A percentile compares a stretch with the other conserved stretches of the same genome.
Conservation (phyloP, 2,329 filamentous ascomycete genomes). For the Nannizzia gypsea region DNA sequence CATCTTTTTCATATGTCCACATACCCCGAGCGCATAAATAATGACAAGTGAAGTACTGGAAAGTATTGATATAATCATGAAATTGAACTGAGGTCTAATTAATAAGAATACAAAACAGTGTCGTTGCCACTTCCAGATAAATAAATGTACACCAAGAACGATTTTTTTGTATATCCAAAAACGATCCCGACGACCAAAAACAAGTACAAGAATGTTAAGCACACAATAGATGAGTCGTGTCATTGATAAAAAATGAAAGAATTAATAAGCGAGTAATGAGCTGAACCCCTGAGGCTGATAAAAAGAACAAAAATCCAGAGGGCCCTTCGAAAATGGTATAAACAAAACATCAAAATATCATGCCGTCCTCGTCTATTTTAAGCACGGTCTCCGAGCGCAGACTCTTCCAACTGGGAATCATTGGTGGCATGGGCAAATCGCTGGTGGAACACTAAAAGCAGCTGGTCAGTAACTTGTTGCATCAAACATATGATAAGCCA, state of each 20-base stretch:
- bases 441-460: neutral
- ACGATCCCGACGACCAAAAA: neutral
- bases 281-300: neutral
- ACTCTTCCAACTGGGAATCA: neutral
- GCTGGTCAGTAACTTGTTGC: neutral
- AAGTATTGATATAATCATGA: no score
- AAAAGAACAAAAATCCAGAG: neutral
- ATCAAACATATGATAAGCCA: neutral
- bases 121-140: neutral
- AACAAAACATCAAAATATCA: slow-evolving; percentile 2
- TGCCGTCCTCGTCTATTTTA: neutral
- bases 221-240: neutral
- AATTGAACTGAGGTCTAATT: neutral
- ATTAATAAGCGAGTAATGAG: neutral
- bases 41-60: no score
- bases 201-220: neutral
- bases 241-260: neutral
- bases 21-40: neutral
- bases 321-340: neutral
- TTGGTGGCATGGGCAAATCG: neutral
- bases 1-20: no score
- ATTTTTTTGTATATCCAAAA: neutral
- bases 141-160: neutral
- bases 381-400: neutral
- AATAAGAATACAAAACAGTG: neutral